phyloP scores from a whole-genome alignment of 352 stramenopile genomes.

The Globisporangium irregulare region DNA sequence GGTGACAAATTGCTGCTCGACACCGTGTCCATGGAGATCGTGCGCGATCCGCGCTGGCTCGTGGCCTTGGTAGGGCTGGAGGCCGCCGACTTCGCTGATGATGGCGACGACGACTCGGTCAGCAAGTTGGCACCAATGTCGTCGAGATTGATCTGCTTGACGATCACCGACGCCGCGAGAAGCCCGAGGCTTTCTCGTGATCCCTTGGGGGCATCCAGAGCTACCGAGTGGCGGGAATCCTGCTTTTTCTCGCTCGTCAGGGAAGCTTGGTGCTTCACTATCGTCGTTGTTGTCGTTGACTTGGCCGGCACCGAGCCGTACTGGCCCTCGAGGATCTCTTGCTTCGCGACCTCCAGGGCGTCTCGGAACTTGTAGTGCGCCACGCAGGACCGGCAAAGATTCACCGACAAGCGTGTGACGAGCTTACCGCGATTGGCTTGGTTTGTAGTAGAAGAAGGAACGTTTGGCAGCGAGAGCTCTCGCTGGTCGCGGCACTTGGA shows the following conservation, averaged over 20 bases:
- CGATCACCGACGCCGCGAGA: background rate
- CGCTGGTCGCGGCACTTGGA: constrained; percentile 15
- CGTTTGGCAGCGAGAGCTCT: background rate
- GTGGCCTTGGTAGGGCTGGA: background rate
- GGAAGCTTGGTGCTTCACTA: background rate
- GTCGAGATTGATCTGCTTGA: constrained; percentile 1
- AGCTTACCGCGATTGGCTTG: background rate
- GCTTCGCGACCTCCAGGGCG: constrained; percentile 3
- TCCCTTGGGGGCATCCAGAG: background rate
- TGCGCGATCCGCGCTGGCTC: constrained; percentile 5
- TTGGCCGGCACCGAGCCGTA: constrained; percentile 2
- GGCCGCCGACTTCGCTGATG: background rate
- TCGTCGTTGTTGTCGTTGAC: background rate
- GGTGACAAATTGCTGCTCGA: constrained; percentile 8
- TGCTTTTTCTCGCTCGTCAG: background rate
- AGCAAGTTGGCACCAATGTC: constrained; percentile 2
- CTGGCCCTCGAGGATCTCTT: constrained; percentile 11
- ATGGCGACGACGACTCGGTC: background rate
- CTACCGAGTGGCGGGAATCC: background rate
- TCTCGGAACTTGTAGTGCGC: background rate
- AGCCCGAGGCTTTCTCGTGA: background rate
- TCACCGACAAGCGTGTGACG: background rate
- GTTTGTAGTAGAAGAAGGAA: background rate
- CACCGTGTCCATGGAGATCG: constrained; percentile 12
- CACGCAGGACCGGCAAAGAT: constrained; percentile 5